These are phyloP conservation scores for Neofusicoccum umdonicola DNA, from an alignment of 2,329 filamentous ascomycete species.

Conservation along the genomic window DNA sequence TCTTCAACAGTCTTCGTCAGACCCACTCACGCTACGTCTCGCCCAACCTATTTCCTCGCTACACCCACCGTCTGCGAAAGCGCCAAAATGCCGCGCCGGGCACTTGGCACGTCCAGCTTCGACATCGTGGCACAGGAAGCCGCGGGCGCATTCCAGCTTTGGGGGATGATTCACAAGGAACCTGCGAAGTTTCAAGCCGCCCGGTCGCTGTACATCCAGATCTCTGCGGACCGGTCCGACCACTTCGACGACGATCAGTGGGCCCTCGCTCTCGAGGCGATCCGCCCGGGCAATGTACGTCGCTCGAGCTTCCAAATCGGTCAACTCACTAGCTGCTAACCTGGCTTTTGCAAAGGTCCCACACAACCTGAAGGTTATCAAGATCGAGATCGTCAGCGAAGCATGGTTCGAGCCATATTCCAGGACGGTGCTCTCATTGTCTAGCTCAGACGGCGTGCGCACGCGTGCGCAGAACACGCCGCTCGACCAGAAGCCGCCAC, in stretches of 20 bases:
- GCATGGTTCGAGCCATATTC: slow-evolving; percentile 18
- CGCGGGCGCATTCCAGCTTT: not conserved
- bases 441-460: not conserved
- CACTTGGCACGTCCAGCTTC: not conserved
- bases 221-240: slow-evolving; percentile 19
- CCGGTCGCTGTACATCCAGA: slow-evolving; percentile 17
- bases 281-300: slow-evolving; percentile 19
- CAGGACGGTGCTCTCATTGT: slow-evolving; percentile 18
- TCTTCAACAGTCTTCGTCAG: not conserved
- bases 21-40: not conserved
- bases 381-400: not conserved
- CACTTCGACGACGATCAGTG: slow-evolving; percentile 21
- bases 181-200: not conserved
- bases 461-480: not conserved
- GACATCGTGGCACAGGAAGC: not conserved
- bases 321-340: not conserved
- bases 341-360: not conserved
- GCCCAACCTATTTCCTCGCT: not conserved
- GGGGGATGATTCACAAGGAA: not conserved
- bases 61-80: not conserved
- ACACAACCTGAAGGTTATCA: slow-evolving; percentile 4
- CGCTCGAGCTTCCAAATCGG: not conserved
- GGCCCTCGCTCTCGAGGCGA: slow-evolving; percentile 19
- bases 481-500: not conserved
- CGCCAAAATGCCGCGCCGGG: not conserved